Base-by-base conservation (phyloP, 306 rosid species). In the Sesbania bispinosa region DNA sequence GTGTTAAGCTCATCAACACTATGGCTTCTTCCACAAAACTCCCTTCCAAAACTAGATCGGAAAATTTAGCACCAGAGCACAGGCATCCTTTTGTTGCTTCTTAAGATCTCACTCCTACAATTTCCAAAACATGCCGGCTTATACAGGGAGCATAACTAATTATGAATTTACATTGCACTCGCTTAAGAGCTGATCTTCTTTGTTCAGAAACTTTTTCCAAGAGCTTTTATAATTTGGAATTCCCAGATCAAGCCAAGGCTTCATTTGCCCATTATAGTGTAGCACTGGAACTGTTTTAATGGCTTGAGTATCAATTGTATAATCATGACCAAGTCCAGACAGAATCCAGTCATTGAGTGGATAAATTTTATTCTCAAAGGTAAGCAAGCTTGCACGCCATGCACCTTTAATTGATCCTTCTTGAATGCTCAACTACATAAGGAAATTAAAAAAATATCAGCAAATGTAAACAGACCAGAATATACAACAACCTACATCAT, bases 171-270 rank as follows among this genome's bases (percentile, higher is more conserved):
- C 86, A 51, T 94, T 94, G 88, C 98, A 94, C 75, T 94, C 93
- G n/a, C 95, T 89, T 84, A 94, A 87, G 87, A 90, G 89, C 68
- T 77, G 88, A 78, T 94, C 89, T 36, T 86, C 92, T 80, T 75
- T 87, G 87, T 80, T 89, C 79, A 89, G 43, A 84, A 72, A 94
- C 79, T 73, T 87, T 89, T 81, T 94, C 98, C 98, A 94, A 70
- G 81, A 80, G 80, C 75, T 75, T 52, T 73, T 90, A 67, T 90
- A 94, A 59, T 86, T 82, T 18, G 96, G 90, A 73, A 94, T 94
- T 69, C 98, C 98, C 86, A 94, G 79, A 75, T 94, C 98, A 55
- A 93, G 90, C 98, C 98, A 93, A 43, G 98, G 98, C 75, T 93
- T 93, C 96, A 93, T 90, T 72, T 94, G 84, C 53, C 98, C 98